phyloP scores from a whole-genome alignment of 2,329 filamentous ascomycete species.

The Hymenoscyphus fraxineus region DNA sequence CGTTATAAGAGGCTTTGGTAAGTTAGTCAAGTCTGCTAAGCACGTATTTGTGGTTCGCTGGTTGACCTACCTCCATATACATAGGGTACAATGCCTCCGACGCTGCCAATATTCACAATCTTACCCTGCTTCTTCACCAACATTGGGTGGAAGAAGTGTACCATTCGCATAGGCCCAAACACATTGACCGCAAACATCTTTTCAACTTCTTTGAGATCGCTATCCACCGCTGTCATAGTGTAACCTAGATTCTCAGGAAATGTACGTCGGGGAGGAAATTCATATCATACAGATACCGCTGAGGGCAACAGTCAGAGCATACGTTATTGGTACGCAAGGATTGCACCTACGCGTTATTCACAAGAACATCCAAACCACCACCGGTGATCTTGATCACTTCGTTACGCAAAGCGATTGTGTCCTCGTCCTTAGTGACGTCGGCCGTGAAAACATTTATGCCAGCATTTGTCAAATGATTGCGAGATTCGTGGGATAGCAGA shows the following conservation, averaged over 20 bases:
- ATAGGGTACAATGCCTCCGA: conserved; percentile 18
- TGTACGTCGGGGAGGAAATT: not conserved
- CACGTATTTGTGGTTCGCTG: no score
- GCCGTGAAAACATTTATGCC: conserved; percentile 32
- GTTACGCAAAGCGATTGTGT: conserved; percentile 34
- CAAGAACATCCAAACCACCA: conserved; percentile 39
- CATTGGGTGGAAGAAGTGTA: conserved; percentile 27
- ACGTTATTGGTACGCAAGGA: not conserved
- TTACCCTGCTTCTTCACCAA: conserved; percentile 25
- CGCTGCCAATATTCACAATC: conserved; percentile 30
- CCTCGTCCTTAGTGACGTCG: conserved; percentile 37
- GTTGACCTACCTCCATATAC: conserved; percentile 33
- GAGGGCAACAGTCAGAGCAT: not conserved
- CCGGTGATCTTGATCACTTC: conserved; percentile 34
- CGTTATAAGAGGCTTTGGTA: conserved; percentile 36
- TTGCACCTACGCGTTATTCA: conserved; percentile 39
- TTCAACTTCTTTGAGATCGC: conserved; percentile 25
- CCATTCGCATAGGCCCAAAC: conserved; percentile 32
- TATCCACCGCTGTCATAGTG: conserved; percentile 34
- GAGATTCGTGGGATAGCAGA: conserved; percentile 34
- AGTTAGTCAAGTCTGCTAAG: no score
- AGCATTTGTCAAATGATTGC: conserved; percentile 26
- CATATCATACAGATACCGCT: not conserved
- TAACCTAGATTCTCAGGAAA: conserved; percentile 23
- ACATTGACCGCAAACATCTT: conserved; percentile 33